phyloP scores from a whole-genome alignment of 1,284 basidiomycete species.

The Ganoderma multipileum region DNA sequence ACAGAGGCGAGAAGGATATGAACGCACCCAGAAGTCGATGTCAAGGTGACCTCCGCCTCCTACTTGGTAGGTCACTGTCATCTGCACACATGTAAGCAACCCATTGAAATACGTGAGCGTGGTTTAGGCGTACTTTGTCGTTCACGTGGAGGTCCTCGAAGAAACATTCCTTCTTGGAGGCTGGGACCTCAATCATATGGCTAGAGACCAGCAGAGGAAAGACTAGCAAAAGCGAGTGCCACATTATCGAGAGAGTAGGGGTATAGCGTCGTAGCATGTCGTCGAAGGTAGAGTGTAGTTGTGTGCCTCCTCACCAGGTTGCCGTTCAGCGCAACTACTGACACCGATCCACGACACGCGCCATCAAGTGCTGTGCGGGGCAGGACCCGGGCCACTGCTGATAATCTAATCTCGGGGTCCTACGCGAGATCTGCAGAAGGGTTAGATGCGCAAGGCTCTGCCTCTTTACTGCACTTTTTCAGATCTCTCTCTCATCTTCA shows the following conservation, averaged over 20 bases:
- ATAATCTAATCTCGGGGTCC: constrained; percentile 35
- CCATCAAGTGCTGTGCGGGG: constrained; percentile 18
- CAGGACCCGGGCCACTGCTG: constrained; percentile 28
- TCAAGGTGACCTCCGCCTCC: constrained; percentile 96
- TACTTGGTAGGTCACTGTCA: constrained; percentile 99
- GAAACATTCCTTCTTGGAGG: constrained; percentile 94
- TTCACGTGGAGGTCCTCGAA: constrained; percentile 96
- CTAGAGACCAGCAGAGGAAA: constrained; percentile 55
- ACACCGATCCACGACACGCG: constrained; percentile 8
- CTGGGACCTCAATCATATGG: constrained; percentile 76
- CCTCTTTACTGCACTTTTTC: constrained; percentile 40
- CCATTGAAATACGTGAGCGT: neutral
- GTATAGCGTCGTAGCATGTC: constrained; percentile 50
- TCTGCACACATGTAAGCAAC: constrained; percentile 56
- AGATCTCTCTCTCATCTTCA: constrained; percentile 41
- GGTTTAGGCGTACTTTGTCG: constrained; percentile 75
- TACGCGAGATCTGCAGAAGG: constrained; percentile 30
- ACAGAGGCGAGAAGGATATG: neutral
- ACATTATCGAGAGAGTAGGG: constrained; percentile 39
- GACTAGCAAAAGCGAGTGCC: constrained; percentile 50
- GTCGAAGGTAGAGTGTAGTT: constrained; percentile 18
- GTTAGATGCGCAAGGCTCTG: constrained; percentile 28
- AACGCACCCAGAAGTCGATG: constrained; percentile 91
- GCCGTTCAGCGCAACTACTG: neutral
- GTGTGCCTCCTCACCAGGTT: neutral